Conservation (phyloP, 306 rosid genomes). For the Glycine latifolia region DNA sequence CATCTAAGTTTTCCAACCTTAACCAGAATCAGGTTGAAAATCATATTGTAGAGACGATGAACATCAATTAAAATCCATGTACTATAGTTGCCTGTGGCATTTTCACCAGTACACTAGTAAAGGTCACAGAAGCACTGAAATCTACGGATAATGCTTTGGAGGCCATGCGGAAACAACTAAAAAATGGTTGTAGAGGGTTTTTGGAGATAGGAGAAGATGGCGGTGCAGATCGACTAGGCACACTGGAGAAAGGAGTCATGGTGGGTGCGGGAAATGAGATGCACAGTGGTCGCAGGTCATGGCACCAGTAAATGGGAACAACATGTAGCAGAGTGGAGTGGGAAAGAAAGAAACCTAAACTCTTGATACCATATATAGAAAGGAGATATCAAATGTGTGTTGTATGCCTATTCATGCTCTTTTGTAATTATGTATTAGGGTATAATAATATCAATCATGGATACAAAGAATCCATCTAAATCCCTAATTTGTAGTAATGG, state of each 20-base stretch:
- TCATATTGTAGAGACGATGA: not conserved
- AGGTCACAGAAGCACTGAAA: not conserved
- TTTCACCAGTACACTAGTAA: not conserved
- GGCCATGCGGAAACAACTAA: not conserved
- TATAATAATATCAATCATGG: not conserved
- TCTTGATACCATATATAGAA: not conserved
- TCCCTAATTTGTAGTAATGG: not conserved
- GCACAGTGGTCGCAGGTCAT: not conserved
- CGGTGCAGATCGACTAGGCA: not conserved
- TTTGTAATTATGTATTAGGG: not conserved
- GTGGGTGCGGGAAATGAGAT: not conserved
- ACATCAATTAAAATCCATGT: not conserved
- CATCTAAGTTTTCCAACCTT: not conserved
- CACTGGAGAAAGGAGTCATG: not conserved
- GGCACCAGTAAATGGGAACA: not conserved
- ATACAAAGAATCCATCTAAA: not conserved
- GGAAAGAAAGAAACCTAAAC: not conserved
- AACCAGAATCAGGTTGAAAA: not conserved
- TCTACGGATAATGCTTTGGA: not conserved
- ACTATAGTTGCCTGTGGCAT: not conserved
- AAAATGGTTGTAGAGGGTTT: not conserved
- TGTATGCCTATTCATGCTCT: not conserved
- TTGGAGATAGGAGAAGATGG: not conserved
- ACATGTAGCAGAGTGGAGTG: not conserved
- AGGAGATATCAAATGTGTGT: not conserved